These are phyloP conservation scores for Encephalitozoon cuniculi DNA, from an alignment of 371 early-diverging fungal genomes.

Conservation along the genomic window DNA sequence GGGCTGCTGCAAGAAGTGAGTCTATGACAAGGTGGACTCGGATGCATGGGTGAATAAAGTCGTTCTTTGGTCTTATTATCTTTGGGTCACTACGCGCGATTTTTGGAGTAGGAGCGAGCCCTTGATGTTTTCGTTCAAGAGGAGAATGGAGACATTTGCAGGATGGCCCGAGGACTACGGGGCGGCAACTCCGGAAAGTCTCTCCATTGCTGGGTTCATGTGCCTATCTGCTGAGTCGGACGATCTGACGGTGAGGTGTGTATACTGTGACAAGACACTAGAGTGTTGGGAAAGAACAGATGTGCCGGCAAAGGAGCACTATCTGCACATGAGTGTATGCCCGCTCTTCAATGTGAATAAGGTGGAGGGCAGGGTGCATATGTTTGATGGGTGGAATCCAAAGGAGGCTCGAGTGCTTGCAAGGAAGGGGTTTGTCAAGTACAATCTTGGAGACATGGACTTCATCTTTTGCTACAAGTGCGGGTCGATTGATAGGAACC, in stretches of 20 bases:
- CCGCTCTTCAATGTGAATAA: conserved; percentile 29
- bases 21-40: no score
- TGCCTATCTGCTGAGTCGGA: neutral
- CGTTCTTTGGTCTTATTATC: neutral
- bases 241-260: conserved; percentile 36
- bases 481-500: conserved; percentile 6
- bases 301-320: conserved; percentile 45
- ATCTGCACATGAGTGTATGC: conserved; percentile 41
- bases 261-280: conserved; percentile 46
- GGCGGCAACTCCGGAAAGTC: neutral
- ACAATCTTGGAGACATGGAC: conserved; percentile 4
- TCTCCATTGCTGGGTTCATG: conserved; percentile 23
- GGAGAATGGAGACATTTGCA: conserved; percentile 25
- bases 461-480: conserved; percentile 38
- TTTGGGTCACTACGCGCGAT: neutral
- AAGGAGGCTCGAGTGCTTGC: neutral
- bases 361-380: neutral
- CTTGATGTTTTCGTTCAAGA: conserved; percentile 34
- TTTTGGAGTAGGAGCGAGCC: neutral
- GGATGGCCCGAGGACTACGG: conserved; percentile 1
- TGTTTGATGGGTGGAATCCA: neutral
- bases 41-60: no score
- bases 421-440: conserved; percentile 25
- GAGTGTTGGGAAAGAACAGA: conserved; percentile 50
- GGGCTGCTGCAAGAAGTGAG: neutral